Evolutionary conservation across 768 basidiomycete species (phyloP).

Genomic region (Hirschioporus abietinus): DNA sequence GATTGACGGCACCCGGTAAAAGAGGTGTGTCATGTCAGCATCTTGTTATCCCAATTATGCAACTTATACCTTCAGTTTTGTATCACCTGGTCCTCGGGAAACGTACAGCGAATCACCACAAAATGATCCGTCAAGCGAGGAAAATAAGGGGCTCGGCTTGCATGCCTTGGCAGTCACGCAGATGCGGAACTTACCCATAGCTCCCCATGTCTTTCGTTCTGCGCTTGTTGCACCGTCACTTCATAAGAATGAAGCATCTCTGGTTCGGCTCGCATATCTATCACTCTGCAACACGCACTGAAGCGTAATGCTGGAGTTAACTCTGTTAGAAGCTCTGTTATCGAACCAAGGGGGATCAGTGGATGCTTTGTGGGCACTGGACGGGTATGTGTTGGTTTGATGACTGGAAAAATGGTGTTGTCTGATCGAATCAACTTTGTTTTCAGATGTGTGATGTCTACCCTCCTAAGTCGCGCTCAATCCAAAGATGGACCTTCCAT

Average conservation of each 20-base stretch:
- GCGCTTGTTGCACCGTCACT: not conserved
- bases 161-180: not conserved
- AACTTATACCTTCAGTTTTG: too few species aligned
- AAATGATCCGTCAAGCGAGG: not conserved
- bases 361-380: not conserved
- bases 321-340: not conserved
- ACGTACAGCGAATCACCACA: too few species aligned
- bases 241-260: not conserved
- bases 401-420: not conserved
- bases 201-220: not conserved
- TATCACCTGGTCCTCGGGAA: too few species aligned
- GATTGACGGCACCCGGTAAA: too few species aligned
- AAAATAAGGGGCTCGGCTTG: not conserved
- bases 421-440: not conserved
- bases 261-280: not conserved
- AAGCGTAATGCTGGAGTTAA: not conserved
- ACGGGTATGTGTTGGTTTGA: not conserved
- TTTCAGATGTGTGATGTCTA: not conserved
- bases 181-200: not conserved
- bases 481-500: not conserved
- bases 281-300: not conserved
- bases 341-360: not conserved
- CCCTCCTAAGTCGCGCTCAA: not conserved
- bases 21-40: too few species aligned
- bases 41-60: too few species aligned